Evolutionary conservation across 2,329 filamentous ascomycete species (phyloP).

Genomic region (Exophiala bonariae): DNA sequence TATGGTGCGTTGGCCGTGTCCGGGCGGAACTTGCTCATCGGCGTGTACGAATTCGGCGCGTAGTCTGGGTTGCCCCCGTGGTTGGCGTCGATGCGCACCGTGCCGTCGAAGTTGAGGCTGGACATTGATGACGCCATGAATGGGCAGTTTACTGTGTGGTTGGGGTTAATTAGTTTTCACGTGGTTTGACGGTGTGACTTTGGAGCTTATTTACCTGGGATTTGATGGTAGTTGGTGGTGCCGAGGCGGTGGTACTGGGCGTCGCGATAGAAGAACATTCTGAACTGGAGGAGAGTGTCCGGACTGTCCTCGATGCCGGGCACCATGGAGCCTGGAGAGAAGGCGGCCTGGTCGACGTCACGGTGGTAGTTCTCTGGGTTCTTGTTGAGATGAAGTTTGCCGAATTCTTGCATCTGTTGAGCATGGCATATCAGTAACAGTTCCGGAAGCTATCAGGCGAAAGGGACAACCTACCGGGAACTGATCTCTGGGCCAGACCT

Average conservation of each 20-base stretch:
- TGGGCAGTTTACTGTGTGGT: conserved; percentile 37
- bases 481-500: conserved; percentile 51
- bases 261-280: conserved; percentile 53
- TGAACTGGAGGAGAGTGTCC: conserved; percentile 50
- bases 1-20: conserved; percentile 54
- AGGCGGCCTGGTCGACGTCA: conserved; percentile 54
- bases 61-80: conserved; percentile 51
- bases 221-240: conserved; percentile 47
- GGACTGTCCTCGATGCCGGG: conserved; percentile 53
- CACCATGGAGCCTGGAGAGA: conserved; percentile 53
- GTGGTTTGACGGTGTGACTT: too few species aligned
- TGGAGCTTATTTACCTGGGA: conserved; percentile 32
- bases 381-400: conserved; percentile 53
- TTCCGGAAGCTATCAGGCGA: too few species aligned
- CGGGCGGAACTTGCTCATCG: conserved; percentile 50
- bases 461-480: conserved; percentile 54
- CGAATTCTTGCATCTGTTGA: conserved; percentile 51
- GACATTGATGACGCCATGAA: conserved; percentile 51
- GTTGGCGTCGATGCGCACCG: conserved; percentile 50
- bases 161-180: not conserved
- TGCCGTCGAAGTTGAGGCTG: conserved; percentile 52
- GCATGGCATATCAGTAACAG: too few species aligned
- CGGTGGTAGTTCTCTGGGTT: conserved; percentile 55
- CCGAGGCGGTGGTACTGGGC: conserved; percentile 55
- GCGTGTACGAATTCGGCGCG: conserved; percentile 50